phyloP scores from a whole-genome alignment of 1,139 yeast species.

The Spathaspora sp. region DNA sequence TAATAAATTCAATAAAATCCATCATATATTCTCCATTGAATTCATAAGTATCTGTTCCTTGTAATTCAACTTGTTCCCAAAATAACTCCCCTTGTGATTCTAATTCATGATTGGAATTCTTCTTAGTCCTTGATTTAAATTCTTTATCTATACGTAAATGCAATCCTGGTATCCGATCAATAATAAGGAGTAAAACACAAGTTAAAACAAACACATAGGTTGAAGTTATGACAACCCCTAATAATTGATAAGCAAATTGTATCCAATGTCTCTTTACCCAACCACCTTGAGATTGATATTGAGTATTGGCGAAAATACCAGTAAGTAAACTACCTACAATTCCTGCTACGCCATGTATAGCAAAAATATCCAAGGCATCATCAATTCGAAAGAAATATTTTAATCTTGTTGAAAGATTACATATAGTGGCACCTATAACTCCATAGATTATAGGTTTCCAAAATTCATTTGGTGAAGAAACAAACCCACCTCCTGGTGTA shows the following conservation, averaged over 20 bases:
- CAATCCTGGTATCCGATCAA: conserved; percentile 47
- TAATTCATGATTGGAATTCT: conserved; percentile 13
- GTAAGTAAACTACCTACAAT: conserved; percentile 43
- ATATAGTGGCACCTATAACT: conserved; percentile 34
- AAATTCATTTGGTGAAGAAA: conserved; percentile 35
- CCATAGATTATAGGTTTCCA: conserved; percentile 48
- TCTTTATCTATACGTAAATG: conserved; percentile 47
- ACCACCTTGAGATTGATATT: conserved; percentile 42
- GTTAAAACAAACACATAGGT: conserved; percentile 39
- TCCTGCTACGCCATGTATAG: conserved; percentile 48
- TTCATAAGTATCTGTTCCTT: conserved; percentile 52
- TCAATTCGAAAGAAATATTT: conserved; percentile 41
- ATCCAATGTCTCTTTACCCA: conserved; percentile 49
- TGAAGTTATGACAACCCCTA: conserved; percentile 43
- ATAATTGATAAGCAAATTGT: conserved; percentile 49
- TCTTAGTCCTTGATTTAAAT: conserved; percentile 34
- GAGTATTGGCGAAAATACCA: conserved; percentile 40
- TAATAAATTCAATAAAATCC: conserved; percentile 49
- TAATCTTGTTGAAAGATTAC: conserved; percentile 42
- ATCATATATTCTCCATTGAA: conserved; percentile 52
- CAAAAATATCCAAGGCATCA: conserved; percentile 48
- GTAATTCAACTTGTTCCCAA: conserved; percentile 38
- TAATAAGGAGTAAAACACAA: conserved; percentile 36
- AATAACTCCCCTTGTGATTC: conserved; percentile 20
- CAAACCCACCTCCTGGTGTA: conserved; percentile 49